phyloP scores from a whole-genome alignment of 2,329 filamentous ascomycete species.

The Ascochyta clinopodiicola region DNA sequence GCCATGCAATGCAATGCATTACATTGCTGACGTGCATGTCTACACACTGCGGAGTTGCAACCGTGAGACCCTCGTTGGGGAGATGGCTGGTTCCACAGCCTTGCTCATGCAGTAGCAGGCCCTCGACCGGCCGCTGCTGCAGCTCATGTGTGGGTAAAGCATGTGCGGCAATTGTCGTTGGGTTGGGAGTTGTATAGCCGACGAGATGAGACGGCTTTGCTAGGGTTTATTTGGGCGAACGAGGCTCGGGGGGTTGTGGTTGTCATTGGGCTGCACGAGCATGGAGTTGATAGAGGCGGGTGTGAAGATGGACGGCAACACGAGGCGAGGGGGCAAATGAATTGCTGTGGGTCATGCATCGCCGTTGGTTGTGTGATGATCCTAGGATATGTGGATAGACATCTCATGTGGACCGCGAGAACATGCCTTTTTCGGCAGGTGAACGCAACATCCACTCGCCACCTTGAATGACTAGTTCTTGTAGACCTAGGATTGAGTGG shows the following conservation, averaged over 20 bases:
- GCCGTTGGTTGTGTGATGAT: neutral
- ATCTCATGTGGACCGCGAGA: no score
- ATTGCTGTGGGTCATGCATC: constrained; percentile 3
- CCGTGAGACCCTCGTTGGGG: neutral
- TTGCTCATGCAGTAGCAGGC: neutral
- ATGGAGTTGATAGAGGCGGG: neutral
- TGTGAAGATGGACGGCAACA: neutral
- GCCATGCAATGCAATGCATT: no score
- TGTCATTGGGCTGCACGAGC: neutral
- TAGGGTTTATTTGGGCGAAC: neutral
- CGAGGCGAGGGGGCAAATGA: neutral
- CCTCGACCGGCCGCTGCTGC: neutral
- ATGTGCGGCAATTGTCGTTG: neutral
- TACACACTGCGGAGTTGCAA: neutral
- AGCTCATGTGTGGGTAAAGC: neutral
- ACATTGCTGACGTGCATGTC: constrained; percentile 8
- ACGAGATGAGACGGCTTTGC: neutral
- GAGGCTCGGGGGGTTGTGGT: neutral
- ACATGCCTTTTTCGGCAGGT: no score
- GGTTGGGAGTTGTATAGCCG: neutral
- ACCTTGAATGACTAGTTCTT: no score
- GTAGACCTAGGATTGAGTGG: no score
- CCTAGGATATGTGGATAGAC: neutral
- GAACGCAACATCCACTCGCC: no score
- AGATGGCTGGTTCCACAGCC: neutral